A percentile compares a stretch with the other conserved stretches of the same genome.
Conservation (phyloP, 139 green algal genomes). For the Chlorella sp. region DNA sequence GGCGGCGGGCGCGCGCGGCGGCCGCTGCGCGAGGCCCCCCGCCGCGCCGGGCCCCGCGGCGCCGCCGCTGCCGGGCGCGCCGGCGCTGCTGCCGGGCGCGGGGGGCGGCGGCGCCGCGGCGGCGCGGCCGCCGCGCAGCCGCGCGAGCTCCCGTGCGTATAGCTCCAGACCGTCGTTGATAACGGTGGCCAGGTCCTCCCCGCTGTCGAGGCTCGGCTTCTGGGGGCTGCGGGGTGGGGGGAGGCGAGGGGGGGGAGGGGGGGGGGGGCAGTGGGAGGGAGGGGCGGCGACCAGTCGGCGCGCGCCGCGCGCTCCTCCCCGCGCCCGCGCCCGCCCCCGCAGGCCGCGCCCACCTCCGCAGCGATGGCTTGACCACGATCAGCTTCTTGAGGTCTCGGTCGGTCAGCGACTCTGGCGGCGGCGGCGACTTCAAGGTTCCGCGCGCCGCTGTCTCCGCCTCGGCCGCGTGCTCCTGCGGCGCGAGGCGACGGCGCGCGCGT, state of each 20-base stretch:
- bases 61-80: not conserved
- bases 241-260: not conserved
- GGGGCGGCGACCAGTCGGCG: not conserved
- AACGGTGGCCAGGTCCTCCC: constrained; percentile 54
- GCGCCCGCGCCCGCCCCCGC: not conserved
- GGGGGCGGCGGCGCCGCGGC: constrained; percentile 2
- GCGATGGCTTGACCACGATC: constrained; percentile 68
- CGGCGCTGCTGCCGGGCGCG: no score
- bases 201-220: constrained; percentile 18
- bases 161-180: constrained; percentile 87
- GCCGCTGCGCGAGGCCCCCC: not conserved
- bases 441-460: constrained; percentile 12
- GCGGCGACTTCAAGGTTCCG: constrained; percentile 5
- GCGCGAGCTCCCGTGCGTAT: constrained; percentile 73
- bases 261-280: not conserved
- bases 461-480: constrained; percentile 32
- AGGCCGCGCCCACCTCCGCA: not conserved
- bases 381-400: constrained; percentile 59
- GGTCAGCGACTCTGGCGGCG: constrained; percentile 20
- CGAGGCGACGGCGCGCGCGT: no score
- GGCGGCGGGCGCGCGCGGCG: not conserved
- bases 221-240: not conserved
- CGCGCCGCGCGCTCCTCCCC: not conserved
- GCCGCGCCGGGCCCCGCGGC: not conserved
- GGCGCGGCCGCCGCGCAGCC: not conserved